A percentile compares a stretch with the other conserved stretches of the same genome.
phyloP scores from a whole-genome alignment of 2,329 filamentous ascomycete species.

The Paecilomyces variotii region DNA sequence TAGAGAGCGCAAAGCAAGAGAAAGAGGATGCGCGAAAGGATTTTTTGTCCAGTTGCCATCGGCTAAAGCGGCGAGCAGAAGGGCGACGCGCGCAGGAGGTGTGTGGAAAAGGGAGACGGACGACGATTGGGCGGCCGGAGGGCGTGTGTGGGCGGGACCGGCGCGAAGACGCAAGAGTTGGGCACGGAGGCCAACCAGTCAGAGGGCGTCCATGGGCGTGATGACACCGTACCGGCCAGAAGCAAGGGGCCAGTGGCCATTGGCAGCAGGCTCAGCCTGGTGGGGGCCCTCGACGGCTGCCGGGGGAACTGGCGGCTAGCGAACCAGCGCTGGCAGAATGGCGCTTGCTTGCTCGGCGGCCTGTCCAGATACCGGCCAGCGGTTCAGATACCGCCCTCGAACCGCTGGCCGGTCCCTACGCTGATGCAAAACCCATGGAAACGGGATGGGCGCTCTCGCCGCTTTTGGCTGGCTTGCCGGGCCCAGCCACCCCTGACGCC shows the following conservation, averaged over 20 bases:
- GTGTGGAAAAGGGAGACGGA: slow-evolving; percentile 11
- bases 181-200: slow-evolving; percentile 4
- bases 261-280: slow-evolving; percentile 5
- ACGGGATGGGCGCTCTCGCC: slow-evolving; percentile 20
- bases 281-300: background rate
- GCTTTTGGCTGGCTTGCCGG: slow-evolving; percentile 30
- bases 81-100: slow-evolving; percentile 21
- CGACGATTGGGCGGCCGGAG: slow-evolving; percentile 18
- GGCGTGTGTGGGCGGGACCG: slow-evolving; percentile 10
- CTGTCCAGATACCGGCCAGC: too few species aligned
- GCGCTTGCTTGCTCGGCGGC: slow-evolving; percentile 9
- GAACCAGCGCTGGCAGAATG: slow-evolving; percentile 15
- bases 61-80: slow-evolving; percentile 26
- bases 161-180: slow-evolving; percentile 23
- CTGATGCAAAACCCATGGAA: slow-evolving; percentile 16
- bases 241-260: slow-evolving; percentile 12
- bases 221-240: slow-evolving; percentile 18
- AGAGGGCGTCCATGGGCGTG: background rate
- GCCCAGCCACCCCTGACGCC: slow-evolving; percentile 30
- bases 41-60: slow-evolving; percentile 28
- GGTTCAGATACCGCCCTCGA: slow-evolving; percentile 9
- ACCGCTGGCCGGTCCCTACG: slow-evolving; percentile 12
- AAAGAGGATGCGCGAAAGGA: slow-evolving; percentile 11
- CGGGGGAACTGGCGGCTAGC: slow-evolving; percentile 10
- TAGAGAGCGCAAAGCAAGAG: slow-evolving; percentile 10